Conservation (phyloP, 441 rosid genomes). For the Erodium moschatum region DNA sequence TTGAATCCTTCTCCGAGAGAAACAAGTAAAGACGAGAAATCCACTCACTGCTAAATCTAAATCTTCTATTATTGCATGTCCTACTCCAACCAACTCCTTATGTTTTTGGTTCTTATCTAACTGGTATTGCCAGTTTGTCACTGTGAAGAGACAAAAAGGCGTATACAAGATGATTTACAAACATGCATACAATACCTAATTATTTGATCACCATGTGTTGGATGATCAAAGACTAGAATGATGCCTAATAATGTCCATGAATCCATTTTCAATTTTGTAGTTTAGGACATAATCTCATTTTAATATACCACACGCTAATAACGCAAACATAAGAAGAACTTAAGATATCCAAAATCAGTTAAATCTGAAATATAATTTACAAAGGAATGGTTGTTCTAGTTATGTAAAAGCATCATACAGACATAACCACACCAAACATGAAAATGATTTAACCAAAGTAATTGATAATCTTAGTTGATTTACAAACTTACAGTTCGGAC, state of each 20-base stretch:
- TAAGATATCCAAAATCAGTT: background rate
- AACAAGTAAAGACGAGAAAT: background rate
- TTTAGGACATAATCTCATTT: background rate
- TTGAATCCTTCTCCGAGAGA: background rate
- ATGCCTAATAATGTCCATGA: background rate
- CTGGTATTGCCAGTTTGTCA: background rate
- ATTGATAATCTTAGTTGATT: background rate
- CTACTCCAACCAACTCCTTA: background rate
- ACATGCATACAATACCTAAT: background rate
- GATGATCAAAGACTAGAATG: background rate
- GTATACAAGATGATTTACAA: background rate
- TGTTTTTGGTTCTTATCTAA: background rate
- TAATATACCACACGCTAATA: background rate
- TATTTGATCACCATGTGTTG: background rate
- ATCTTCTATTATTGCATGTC: background rate
- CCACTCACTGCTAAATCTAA: background rate
- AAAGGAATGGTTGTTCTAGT: background rate
- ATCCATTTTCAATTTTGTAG: background rate
- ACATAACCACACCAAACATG: background rate
- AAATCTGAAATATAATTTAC: background rate
- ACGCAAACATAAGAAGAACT: background rate
- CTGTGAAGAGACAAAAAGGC: background rate
- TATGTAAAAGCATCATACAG: background rate
- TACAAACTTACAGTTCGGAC: slow-evolving; percentile 44
- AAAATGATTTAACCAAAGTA: background rate